These are phyloP conservation scores for Cymbopogon flexuosus DNA, from an alignment of 202 grass and related monocot genomes.

Conservation along the genomic window DNA sequence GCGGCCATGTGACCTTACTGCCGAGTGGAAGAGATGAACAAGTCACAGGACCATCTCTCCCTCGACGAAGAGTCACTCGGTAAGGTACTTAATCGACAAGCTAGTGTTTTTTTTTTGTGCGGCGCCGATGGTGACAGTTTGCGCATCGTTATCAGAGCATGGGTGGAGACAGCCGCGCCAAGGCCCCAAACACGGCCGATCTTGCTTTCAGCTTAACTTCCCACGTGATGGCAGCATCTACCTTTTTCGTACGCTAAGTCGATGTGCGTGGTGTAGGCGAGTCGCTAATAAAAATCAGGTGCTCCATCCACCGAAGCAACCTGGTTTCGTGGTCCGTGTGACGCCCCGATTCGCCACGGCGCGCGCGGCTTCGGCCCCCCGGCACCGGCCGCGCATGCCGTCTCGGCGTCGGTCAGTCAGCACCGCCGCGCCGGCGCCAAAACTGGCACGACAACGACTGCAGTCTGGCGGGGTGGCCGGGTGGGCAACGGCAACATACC, in stretches of 20 bases:
- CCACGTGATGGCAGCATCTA: conserved; percentile 29
- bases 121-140: conserved; percentile 19
- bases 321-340: not conserved
- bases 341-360: conserved; percentile 18
- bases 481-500: not conserved
- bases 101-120: not conserved
- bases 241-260: not conserved
- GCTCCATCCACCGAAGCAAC: not conserved
- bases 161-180: not conserved
- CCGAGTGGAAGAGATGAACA: not conserved
- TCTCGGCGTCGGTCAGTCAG: not conserved
- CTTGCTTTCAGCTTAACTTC: not conserved
- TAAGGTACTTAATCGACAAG: conserved; percentile 11
- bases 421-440: not conserved
- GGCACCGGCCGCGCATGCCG: conserved; percentile 19
- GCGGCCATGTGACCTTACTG: not conserved
- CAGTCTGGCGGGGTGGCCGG: not conserved
- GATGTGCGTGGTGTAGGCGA: not conserved
- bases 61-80: not conserved
- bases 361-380: not conserved
- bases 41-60: not conserved
- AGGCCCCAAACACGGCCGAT: not conserved
- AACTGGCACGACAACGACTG: conserved; percentile 16
- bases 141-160: conserved; percentile 26
- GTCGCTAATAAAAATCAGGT: not conserved